Evolutionary conservation across 1,284 basidiomycete species (phyloP).

Genomic region (Malassezia vespertilionis): DNA sequence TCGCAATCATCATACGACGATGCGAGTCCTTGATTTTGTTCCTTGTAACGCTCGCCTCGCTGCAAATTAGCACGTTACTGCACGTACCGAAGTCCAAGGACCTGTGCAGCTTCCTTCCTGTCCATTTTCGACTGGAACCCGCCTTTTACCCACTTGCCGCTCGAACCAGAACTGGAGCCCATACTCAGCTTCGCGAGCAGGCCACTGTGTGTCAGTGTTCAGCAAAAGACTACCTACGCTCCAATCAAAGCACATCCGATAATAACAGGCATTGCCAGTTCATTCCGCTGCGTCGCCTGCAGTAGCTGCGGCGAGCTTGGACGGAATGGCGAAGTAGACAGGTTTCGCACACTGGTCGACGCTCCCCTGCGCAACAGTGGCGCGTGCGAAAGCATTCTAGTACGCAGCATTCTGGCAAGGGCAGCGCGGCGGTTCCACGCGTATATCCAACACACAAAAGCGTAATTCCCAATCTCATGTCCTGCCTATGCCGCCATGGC

Average conservation of each 20-base stretch:
- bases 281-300: constrained; percentile 20
- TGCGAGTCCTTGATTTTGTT: constrained; percentile 47
- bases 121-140: constrained; percentile 96
- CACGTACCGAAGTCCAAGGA: constrained; percentile 61
- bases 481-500: background rate
- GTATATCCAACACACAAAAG: no score
- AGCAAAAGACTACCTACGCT: constrained; percentile 14
- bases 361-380: no score
- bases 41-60: constrained; percentile 22
- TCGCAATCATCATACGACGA: constrained; percentile 51
- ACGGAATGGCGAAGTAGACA: constrained; percentile 25
- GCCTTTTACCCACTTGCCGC: constrained; percentile 76
- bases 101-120: constrained; percentile 75
- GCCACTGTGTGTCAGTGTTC: constrained; percentile 18
- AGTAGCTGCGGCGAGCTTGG: constrained; percentile 19
- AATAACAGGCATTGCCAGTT: constrained; percentile 33
- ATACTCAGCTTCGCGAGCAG: constrained; percentile 31
- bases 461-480: background rate
- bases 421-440: background rate
- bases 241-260: constrained; percentile 34
- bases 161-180: constrained; percentile 45
- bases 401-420: no score
- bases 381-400: no score
- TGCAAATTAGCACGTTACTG: background rate
- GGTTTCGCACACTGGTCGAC: background rate